Percentiles rank a stretch among this genome's conserved stretches.
These are phyloP conservation scores for Oemleria cerasiformis DNA, from an alignment of 306 rosid genomes.

Conservation along the genomic window DNA sequence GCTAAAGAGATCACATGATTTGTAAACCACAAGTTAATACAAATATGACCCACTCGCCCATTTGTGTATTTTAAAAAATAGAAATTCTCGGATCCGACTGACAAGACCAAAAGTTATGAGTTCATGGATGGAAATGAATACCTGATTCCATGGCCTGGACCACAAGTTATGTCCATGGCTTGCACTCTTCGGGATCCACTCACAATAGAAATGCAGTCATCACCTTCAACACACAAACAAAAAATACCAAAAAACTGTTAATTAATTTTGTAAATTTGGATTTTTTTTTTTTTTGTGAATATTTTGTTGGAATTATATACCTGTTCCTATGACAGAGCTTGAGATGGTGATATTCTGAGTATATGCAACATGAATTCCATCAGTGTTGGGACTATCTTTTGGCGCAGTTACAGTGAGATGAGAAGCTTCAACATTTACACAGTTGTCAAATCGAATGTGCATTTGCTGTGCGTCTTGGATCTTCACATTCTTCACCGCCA, in stretches of 20 bases:
- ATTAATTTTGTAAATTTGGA: not conserved
- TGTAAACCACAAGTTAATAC: too few species aligned
- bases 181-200: constrained; percentile 50
- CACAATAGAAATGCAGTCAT: constrained; percentile 83
- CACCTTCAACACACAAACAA: constrained; percentile 44
- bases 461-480: constrained; percentile 56
- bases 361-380: constrained; percentile 66
- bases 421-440: constrained; percentile 39
- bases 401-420: constrained; percentile 52
- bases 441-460: constrained; percentile 46
- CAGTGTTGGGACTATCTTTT: constrained; percentile 63
- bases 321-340: constrained; percentile 47
- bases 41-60: too few species aligned
- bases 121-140: constrained; percentile 6
- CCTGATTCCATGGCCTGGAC: constrained; percentile 96
- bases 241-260: not conserved
- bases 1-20: too few species aligned
- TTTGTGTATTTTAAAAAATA: too few species aligned
- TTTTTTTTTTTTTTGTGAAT: not conserved
- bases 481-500: constrained; percentile 40
- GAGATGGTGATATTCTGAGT: constrained; percentile 54
- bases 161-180: constrained; percentile 63
- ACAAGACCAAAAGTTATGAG: not conserved
- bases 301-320: constrained; percentile 22
- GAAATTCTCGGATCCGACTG: too few species aligned